A percentile compares a stretch with the other conserved stretches of the same genome.
phyloP scores from a whole-genome alignment of 164 flowering plant genomes.

The Aristolochia californica region DNA sequence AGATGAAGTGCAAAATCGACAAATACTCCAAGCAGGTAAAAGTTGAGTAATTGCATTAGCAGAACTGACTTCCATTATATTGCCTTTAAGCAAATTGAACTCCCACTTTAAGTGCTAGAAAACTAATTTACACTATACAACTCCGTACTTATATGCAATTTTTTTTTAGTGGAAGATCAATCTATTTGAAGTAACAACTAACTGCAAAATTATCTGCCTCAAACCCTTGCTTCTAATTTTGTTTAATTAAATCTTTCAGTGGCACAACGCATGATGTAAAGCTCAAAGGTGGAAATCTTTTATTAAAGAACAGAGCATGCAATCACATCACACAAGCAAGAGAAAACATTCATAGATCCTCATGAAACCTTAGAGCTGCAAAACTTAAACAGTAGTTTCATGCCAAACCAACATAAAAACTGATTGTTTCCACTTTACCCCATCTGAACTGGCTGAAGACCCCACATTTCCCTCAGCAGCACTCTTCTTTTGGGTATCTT shows the following conservation, averaged over 20 bases:
- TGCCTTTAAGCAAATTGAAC: background rate
- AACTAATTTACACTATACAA: background rate
- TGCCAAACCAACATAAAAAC: background rate
- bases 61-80: background rate
- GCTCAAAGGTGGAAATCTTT: too few species aligned
- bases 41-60: background rate
- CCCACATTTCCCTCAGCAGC: constrained; percentile 9
- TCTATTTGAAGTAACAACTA: too few species aligned
- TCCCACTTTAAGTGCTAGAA: background rate
- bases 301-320: too few species aligned
- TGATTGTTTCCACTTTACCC: background rate
- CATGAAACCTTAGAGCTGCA: background rate
- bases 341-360: background rate
- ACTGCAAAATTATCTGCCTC: too few species aligned
- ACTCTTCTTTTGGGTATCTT: constrained; percentile 23
- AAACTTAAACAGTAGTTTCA: background rate
- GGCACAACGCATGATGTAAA: too few species aligned
- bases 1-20: background rate
- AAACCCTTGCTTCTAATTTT: too few species aligned
- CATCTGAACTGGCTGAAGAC: constrained; percentile 22
- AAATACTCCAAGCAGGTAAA: background rate
- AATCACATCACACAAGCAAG: background rate
- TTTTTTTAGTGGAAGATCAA: too few species aligned
- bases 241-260: too few species aligned
- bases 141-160: too few species aligned